Conservation (phyloP, 257 asterid genomes). For the Catharanthus roseus region DNA sequence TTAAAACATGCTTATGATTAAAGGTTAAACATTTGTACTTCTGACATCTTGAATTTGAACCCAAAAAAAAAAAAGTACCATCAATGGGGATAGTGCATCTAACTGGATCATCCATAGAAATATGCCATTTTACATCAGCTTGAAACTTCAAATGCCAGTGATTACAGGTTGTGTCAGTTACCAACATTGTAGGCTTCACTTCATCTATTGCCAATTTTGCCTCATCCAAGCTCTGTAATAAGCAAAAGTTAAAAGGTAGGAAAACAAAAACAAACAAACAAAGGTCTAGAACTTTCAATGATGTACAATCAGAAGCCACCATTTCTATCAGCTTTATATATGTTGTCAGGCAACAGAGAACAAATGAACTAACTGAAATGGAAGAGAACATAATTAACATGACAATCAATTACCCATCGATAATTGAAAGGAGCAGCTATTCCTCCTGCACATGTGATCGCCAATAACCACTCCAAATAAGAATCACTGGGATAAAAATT, state of each 20-base stretch:
- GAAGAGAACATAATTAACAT: neutral
- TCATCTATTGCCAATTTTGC: constrained; percentile 69
- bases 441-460: constrained; percentile 78
- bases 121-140: constrained; percentile 63
- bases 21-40: constrained; percentile 25
- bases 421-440: constrained; percentile 87
- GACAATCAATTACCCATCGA: constrained; percentile 58
- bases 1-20: neutral
- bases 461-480: constrained; percentile 88
- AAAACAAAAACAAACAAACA: no score
- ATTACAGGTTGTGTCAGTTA: constrained; percentile 50
- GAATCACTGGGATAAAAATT: neutral
- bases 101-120: constrained; percentile 35
- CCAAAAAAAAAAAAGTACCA: constrained; percentile 27
- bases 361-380: no score
- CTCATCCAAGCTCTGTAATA: constrained; percentile 69
- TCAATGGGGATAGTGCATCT: constrained; percentile 17
- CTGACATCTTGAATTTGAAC: constrained; percentile 15
- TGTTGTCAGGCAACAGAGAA: no score
- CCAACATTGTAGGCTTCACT: constrained; percentile 55
- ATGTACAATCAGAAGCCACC: neutral
- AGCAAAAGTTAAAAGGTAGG: neutral
- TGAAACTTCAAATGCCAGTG: constrained; percentile 64
- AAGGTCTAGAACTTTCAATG: neutral
- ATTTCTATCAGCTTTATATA: neutral